Conservation (phyloP, 345 rosid species). For the Mangifera indica region DNA sequence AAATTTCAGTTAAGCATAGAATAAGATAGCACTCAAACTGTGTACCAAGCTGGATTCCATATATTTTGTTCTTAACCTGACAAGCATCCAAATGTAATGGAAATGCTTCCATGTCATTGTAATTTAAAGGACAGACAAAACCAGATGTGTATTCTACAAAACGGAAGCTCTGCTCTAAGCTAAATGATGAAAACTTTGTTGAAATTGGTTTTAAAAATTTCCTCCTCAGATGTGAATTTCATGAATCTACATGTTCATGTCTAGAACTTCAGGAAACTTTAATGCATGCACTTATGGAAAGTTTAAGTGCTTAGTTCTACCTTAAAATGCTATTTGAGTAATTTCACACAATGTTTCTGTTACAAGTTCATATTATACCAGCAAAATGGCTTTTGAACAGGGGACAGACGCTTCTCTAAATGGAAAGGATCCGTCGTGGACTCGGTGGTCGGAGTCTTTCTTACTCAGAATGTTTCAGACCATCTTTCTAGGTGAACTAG, state of each 20-base stretch:
- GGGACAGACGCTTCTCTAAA: constrained; percentile 88
- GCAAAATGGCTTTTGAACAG: constrained; percentile 38
- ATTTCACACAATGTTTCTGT: constrained; percentile 9
- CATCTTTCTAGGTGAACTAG: constrained; percentile 78
- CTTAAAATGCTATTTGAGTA: neutral
- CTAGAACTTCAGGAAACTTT: neutral
- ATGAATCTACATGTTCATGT: neutral
- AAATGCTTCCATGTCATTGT: neutral
- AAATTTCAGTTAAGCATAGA: neutral
- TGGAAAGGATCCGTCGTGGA: constrained; percentile 99
- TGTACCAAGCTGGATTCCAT: neutral
- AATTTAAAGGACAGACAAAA: neutral
- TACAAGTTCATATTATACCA: constrained; percentile 19
- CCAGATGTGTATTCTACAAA: neutral
- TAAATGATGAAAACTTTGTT: neutral
- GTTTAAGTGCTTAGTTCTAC: neutral
- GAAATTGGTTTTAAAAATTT: neutral
- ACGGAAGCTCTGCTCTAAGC: neutral
- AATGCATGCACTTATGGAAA: neutral
- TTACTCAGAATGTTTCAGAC: constrained; percentile 95
- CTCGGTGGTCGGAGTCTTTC: constrained; percentile 95
- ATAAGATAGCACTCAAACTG: neutral
- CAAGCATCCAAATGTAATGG: neutral
- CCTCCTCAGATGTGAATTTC: neutral
- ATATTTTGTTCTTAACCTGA: neutral